Conservation (phyloP, 441 rosid genomes). For the Pelargonium cotyledonis region DNA sequence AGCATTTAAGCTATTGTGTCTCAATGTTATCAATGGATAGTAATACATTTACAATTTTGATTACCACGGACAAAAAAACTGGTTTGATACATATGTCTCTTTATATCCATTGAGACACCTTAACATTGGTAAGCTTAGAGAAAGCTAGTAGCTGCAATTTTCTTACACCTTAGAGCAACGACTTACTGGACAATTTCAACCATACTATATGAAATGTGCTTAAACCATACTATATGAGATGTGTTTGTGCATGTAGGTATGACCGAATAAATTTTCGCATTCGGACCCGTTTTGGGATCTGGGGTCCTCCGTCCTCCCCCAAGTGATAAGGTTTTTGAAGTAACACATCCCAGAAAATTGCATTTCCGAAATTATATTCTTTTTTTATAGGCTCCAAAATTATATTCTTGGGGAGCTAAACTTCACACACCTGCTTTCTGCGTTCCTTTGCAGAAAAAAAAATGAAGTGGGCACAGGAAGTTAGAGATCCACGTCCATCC, state of each 20-base stretch:
- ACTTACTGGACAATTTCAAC: too few relatives aligned
- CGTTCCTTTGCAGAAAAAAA: not conserved
- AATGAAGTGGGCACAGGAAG: not conserved
- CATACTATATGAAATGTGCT: not conserved
- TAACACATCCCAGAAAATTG: not conserved
- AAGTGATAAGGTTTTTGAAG: not conserved
- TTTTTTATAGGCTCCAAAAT: too few relatives aligned
- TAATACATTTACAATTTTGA: not conserved
- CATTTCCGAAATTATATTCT: not conserved
- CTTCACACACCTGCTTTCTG: not conserved
- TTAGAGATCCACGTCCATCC: not conserved
- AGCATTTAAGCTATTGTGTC: not conserved
- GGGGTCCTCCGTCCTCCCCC: not conserved
- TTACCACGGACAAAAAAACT: not conserved
- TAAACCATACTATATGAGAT: not conserved
- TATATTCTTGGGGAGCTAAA: not conserved
- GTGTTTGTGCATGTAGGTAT: not conserved
- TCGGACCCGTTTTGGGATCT: not conserved
- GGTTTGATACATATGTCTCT: not conserved
- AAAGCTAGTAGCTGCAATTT: not conserved
- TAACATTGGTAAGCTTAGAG: not conserved
- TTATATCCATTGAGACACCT: not conserved
- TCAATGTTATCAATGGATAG: not conserved
- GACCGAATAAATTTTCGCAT: too few relatives aligned
- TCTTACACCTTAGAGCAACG: not conserved